Evolutionary conservation across 306 rosid genomes (phyloP), one percentile per base, ranked within the genome.

Genomic region (Gastrolobium bilobum): DNA sequence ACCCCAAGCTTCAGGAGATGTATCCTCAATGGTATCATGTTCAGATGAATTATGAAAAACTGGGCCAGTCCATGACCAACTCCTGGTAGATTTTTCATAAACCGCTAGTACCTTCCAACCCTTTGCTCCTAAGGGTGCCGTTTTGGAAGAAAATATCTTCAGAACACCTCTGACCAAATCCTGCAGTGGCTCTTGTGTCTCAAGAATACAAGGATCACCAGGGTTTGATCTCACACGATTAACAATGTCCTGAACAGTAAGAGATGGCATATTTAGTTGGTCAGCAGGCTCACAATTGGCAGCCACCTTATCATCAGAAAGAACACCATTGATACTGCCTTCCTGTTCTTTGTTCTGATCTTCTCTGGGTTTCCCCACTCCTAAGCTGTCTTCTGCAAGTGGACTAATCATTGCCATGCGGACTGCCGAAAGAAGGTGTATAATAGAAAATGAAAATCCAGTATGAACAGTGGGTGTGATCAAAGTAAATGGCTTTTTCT

Each of bases 81-180:
- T 89, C 89, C 89, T 91, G 39, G 89, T 76, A 76, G 90, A 50
- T 65, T 84, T 96, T 85, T 96, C 96, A 80, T 91, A 96, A 60
- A 71, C 75, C 34, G 96, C 90, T 10, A 96, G 90, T 44, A 82
- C 82, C 90, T 96, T 96, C 99, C 99, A 96, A 71, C 94, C 98
- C 83, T 96, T 96, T 5, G 91, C 99, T 62, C 97, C 99, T 60
- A 96, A 86, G 15, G 99, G 99, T 11, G 99, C 98, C 31, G 99
- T 91, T 87, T 87, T 96, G 15, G 99, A 93, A 60, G 98, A 96
- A 86, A 96, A 91, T 82, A 93, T 88, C 90, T 91, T 96, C 73
- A 96, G 84, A 84, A 91, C 98, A 76, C 99, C 99, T 83, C 99
- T 93, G 78, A 96, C 97, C 90, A 96, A 88, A 84, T 96, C 99